Evolutionary conservation across 108 stramenopile genomes (phyloP), one percentile per base, ranked within the genome.

Genomic region (Pseudonitzschia pungens): DNA sequence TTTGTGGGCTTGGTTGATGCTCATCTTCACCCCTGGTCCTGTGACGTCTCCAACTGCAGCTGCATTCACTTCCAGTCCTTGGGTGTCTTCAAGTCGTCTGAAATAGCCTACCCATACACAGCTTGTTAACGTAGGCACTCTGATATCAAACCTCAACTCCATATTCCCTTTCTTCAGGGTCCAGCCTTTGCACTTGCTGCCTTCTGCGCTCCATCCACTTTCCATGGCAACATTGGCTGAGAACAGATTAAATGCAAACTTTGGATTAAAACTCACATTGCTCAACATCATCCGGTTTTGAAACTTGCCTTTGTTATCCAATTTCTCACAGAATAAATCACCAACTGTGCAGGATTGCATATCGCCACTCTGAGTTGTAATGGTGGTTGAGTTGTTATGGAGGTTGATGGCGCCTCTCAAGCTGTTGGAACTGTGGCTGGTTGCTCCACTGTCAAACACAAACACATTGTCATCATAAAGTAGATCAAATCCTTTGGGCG

Each of bases 391-490:
- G 7, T 14, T 54, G 12, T 54, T 14, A 54, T 14, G n/a, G 24
- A 54, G 6, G 15, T 54, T 54, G 7, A 24, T 54, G 7, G 53
- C 53, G 7, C 53, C 53, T 24, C 15, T 6, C 53, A 54, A 14
- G 0, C 53, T 24, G 7, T 24, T 24, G 7, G 53, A 54, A 14
- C 53, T 12, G 12, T 54, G n/a, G 15, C 12, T 24, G 22, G 53
- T 24, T 10, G 53, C 53, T 6, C 53, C 53, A 4, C 12, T 54
- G 24, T 54, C 53, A 54, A 54, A 54, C n/a, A 54, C 24, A n/a
- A n/a, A 54, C 8, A 54, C 53, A 24, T 54, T 54, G 22, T 54
- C 24, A 24, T 54, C 53, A 54, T 54, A 54, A 9, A 54, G 53
- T 9, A 54, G 53, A 24, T 54, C 53, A 24, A 54, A 54, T 14